Base-by-base conservation (phyloP, 371 early-diverging fungal genomes). In the Phascolomyces articulosus region DNA sequence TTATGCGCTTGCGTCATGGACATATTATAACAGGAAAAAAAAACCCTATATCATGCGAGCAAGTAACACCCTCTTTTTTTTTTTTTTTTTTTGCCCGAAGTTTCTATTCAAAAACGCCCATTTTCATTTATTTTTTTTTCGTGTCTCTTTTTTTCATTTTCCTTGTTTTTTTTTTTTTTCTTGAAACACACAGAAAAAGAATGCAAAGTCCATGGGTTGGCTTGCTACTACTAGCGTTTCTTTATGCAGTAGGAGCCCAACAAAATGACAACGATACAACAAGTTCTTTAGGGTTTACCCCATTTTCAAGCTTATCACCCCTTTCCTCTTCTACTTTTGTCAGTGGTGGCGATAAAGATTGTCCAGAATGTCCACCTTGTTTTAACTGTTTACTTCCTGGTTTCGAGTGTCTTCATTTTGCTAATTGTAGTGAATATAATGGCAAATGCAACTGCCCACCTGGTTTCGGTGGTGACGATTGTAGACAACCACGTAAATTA, bases 401-500 rank as follows among this genome's bases (percentile, higher is more conserved):
- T 9, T 92, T 89, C 40, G 82, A 84, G 11, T 96, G 95, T 64
- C 77, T 84, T n/a, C 92, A 95, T 69, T 92, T 89, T 71, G 87
- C 91, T 13, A 87, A 84, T 16, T 96, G 96, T 73, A 89, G 88
- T 55, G 80, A 87, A 40, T 89, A 85, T 58, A 88, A 88, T 56
- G 95, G 95, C 21, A 83, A 88, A 58, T 97, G 97, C 70, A 75
- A 76, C 53, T 97, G 97, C 68, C 90, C 91, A 0, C 75, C 87
- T 16, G 97, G 97, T 11, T 97, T 93, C 74, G 95, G 95, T 16
- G 96, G 95, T n/a, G 87, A 91, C 49, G 92, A 95, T 63, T 97
- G 97, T 67, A 73, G 87, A 44, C 71, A 87, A 29, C 91, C 94
- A 57, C 77, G 93, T 91, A 87, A 78, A 78, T 64, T 55, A 28